Base-by-base conservation (phyloP, 2,329 filamentous ascomycete genomes). In the Thielaviopsis punctulata region DNA sequence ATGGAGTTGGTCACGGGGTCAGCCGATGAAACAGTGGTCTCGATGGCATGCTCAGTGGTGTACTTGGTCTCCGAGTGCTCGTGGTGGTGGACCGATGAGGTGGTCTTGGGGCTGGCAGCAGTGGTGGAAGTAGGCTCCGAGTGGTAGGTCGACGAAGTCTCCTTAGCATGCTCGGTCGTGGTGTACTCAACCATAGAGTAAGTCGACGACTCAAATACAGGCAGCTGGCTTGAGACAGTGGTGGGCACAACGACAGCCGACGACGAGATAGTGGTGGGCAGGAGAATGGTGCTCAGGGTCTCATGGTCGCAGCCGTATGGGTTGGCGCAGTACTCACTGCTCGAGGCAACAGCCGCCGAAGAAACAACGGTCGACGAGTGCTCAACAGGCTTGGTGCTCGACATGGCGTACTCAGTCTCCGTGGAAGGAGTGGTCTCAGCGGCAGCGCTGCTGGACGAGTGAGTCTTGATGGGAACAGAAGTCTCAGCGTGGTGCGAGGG, bases 1-100 rank as follows among this genome's bases (percentile, higher is more conserved):
- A 22, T 41, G 18, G 49, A 43, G 18, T 51, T 24, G 23, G 46
- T 48, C 13, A 24, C 25, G 27, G 49, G 51, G 12, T 21, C 21
- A 24, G 19, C 46, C 36, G 46, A 45, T n/a, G 36, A 45, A 25
- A 44, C 39, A 30, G 52, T 46, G 23, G 49, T 52, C 12, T 43
- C 33, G 19, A 24, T 10, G 39, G 43, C 24, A 9, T 23, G n/a
- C 9, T 25, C n/a, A 44, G 41, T 27, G n/a, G 23, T 46, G 30
- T 41, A 41, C 7, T 43, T 30, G 7, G 51, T 41, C 13, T 23
- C 33, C 10, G 25, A 18, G 13, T 43, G 27, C 19, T 41, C 25
- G 46, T 23, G 25, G 47, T 49, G 33, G 18, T 46, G 27, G 22
- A 18, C 43, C 15, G 48, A 47, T 22, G 48, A 49, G 48, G 13